phyloP scores from a whole-genome alignment of 2,329 filamentous ascomycete species.

The Lachnum nothofagi region DNA sequence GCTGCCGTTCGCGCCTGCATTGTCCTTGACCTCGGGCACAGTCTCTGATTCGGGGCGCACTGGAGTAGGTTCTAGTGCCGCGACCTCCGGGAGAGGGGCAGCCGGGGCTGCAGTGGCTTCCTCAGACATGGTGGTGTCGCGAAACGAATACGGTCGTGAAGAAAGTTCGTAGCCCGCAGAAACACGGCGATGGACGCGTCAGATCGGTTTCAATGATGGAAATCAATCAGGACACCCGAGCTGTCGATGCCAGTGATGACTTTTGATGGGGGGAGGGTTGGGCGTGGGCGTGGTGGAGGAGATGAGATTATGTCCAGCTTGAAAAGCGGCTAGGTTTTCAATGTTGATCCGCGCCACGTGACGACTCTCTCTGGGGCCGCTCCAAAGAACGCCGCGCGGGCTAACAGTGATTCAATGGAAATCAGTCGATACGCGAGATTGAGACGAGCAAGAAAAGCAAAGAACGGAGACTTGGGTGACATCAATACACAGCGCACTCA shows the following conservation, averaged over 20 bases:
- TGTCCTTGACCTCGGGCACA: conserved; percentile 15
- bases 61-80: conserved; percentile 16
- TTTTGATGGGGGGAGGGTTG: conserved; percentile 16
- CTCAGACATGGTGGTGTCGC: conserved; percentile 6
- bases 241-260: conserved; percentile 11
- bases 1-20: conserved; percentile 17
- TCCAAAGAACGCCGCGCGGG: too few species aligned
- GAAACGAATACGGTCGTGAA: neutral
- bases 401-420: too few species aligned
- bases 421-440: too few species aligned
- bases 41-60: conserved; percentile 9
- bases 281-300: conserved; percentile 11
- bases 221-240: conserved; percentile 7
- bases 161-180: neutral
- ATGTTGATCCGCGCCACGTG: neutral
- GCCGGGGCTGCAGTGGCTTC: neutral
- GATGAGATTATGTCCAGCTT: conserved; percentile 12
- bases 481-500: too few species aligned
- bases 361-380: too few species aligned
- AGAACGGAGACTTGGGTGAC: too few species aligned
- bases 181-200: conserved; percentile 21
- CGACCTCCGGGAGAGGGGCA: conserved; percentile 12
- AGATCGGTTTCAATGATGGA: conserved; percentile 10
- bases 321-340: neutral
- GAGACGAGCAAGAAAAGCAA: too few species aligned